Evolutionary conservation across 192 early-diverging fungal species (phyloP).

Genomic region (Allomyces macrogynus): DNA sequence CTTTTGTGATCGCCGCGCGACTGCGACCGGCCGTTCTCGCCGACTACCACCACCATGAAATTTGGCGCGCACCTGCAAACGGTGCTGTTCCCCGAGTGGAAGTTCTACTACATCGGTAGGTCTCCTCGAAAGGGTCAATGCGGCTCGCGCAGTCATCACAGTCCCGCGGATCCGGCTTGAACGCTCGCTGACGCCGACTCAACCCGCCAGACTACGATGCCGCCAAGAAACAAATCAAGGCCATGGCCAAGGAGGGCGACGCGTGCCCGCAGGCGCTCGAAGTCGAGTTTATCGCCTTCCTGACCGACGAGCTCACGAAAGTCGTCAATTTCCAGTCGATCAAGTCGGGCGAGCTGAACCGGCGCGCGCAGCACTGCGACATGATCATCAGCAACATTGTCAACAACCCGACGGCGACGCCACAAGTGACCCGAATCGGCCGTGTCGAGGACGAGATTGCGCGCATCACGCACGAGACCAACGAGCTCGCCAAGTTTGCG

Average conservation of each 20-base stretch:
- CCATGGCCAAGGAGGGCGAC: not conserved
- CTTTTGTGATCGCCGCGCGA: too few relatives aligned
- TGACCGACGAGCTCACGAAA: slow-evolving; percentile 7
- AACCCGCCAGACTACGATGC: not conserved
- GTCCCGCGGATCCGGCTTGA: too few relatives aligned
- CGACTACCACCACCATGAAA: slow-evolving; percentile 39
- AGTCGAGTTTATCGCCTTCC: not conserved
- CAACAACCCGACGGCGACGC: slow-evolving; percentile 19
- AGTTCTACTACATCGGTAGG: slow-evolving; percentile 53
- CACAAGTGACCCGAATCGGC: slow-evolving; percentile 21
- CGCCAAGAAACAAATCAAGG: not conserved
- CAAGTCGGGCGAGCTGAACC: slow-evolving; percentile 54
- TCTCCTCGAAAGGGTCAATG: not conserved
- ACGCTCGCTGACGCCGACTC: too few relatives aligned
- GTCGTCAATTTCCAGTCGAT: slow-evolving; percentile 49
- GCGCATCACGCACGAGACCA: slow-evolving; percentile 52
- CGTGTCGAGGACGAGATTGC: slow-evolving; percentile 41
- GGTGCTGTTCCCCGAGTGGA: slow-evolving; percentile 67
- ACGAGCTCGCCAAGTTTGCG: slow-evolving; percentile 52
- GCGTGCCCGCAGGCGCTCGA: not conserved
- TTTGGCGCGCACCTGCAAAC: slow-evolving; percentile 71
- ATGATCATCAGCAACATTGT: slow-evolving; percentile 32
- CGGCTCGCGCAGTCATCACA: too few relatives aligned
- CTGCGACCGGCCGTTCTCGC: too few relatives aligned
- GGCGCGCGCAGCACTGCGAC: slow-evolving; percentile 42